Percentiles rank a stretch among this genome's conserved stretches.
Conservation (phyloP, 495 filamentous ascomycete species). For the Penicillium cataractarum region DNA sequence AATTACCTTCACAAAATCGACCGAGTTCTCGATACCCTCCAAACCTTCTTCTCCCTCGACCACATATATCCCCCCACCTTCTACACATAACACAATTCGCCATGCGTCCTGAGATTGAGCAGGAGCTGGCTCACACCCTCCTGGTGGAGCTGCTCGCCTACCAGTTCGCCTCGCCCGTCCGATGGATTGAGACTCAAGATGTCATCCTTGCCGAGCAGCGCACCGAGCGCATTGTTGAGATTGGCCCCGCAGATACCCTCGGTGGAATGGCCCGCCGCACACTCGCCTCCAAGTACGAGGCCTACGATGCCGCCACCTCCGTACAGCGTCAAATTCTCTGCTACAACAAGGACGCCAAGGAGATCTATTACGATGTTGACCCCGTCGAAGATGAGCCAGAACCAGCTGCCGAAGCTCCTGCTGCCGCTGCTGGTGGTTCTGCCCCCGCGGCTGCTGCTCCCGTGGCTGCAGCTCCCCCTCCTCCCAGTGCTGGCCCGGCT, state of each 20-base stretch:
- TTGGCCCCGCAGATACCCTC: slow-evolving; percentile 96
- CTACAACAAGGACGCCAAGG: slow-evolving; percentile 99
- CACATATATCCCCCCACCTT: not conserved
- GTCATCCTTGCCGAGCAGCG: slow-evolving; percentile 94
- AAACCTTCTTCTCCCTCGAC: not conserved
- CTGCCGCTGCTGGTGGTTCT: slow-evolving; percentile 44
- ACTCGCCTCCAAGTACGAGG: slow-evolving; percentile 96
- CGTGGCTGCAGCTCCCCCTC: slow-evolving; percentile 60
- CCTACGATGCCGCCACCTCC: slow-evolving; percentile 94
- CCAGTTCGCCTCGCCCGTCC: slow-evolving; percentile 96
- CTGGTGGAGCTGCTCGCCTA: slow-evolving; percentile 98
- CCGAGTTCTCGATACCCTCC: slow-evolving; percentile 20
- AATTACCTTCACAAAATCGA: slow-evolving; percentile 10
- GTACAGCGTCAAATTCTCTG: slow-evolving; percentile 96
- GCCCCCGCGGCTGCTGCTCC: slow-evolving; percentile 54
- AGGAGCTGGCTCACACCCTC: slow-evolving; percentile 96
- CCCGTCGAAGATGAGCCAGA: slow-evolving; percentile 92
- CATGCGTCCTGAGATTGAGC: slow-evolving; percentile 98
- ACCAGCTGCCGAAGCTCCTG: slow-evolving; percentile 54
- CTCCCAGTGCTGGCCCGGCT: slow-evolving; percentile 83
- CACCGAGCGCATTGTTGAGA: slow-evolving; percentile 96
- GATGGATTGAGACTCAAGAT: slow-evolving; percentile 99
- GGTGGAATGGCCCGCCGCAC: slow-evolving; percentile 98
- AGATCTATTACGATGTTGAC: slow-evolving; percentile 99
- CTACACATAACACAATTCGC: slow-evolving; percentile 41